A percentile compares a stretch with the other conserved stretches of the same genome.
These are phyloP conservation scores for Ogataea populi-albae DNA, from an alignment of 805 yeast genomes.

Conservation along the genomic window DNA sequence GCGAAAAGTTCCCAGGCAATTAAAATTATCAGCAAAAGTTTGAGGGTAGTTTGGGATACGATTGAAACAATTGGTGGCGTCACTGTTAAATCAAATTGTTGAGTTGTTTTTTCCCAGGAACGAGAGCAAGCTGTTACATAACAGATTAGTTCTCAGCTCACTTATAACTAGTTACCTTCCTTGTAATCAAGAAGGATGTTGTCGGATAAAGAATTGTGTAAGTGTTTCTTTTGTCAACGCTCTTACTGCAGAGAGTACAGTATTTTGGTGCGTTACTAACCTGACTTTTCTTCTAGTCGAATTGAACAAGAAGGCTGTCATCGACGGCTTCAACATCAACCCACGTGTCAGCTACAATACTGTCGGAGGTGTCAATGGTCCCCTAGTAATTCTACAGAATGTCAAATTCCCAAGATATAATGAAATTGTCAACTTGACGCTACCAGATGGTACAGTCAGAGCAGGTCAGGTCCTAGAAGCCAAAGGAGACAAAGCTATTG, in stretches of 20 bases:
- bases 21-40: no score
- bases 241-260: no score
- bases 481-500: constrained; percentile 94
- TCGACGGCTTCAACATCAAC: constrained; percentile 85
- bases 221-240: constrained; percentile 20
- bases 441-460: constrained; percentile 92
- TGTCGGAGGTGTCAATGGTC: constrained; percentile 98
- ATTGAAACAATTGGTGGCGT: no score
- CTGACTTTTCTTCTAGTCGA: constrained; percentile 53
- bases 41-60: no score
- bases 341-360: constrained; percentile 94
- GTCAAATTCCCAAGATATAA: constrained; percentile 88
- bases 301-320: constrained; percentile 86
- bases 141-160: no score
- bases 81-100: no score
- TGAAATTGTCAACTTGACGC: constrained; percentile 93
- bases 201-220: constrained; percentile 41
- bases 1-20: no score
- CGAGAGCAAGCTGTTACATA: no score
- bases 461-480: constrained; percentile 99
- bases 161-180: no score
- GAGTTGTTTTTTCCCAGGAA: no score
- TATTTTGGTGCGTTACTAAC: constrained; percentile 15
- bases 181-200: constrained; percentile 24
- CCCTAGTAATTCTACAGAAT: constrained; percentile 85